Base-by-base conservation (phyloP, 1,284 basidiomycete genomes). In the Sporisorium iseilematis-ciliati region DNA sequence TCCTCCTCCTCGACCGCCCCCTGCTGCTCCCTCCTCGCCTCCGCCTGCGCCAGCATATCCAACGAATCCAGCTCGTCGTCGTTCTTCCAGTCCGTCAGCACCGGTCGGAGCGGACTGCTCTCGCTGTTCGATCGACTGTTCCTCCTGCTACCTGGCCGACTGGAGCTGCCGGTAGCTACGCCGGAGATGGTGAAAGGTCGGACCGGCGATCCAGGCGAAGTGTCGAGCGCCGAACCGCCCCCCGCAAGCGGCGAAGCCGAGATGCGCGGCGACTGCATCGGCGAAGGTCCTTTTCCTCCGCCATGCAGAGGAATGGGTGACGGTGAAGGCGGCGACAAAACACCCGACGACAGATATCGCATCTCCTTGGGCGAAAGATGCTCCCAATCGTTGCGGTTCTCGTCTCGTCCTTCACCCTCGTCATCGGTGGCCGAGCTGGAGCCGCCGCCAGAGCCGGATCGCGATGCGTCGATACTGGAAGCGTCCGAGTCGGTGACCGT, bases 341-440 rank as follows among this genome's bases (percentile, higher is more conserved):
- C 72, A 2, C 73, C 66, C 7, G 75, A 70, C 1, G 74, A 54
- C 4, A 84, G 71, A 43, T 74, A 71, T 3, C 71, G 72, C 82
- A 84, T 84, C 46, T 83, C 83, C 40, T 79, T 77, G 11, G 83
- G 83, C 29, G 74, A 77, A 38, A 84, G 61, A 54, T 83, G 79
- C 48, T 84, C 83, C 83, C 83, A 84, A 29, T 78, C 74, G 46
- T 77, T 80, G 23, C 71, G 64, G 26, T 81, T 81, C 52, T 78
- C 79, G 54, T 82, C 78, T 20, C 65, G 20, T 16, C 49, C 57
- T 14, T 31, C 64, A 16, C 56, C 50, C 26, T 58, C 56, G 26
- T 50, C 68, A 16, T 66, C 71, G 4, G 54, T 68, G 23, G 35
- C 40, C 2, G 54, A 54, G 33, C 16, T 45, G 7, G 55, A 20